Evolutionary conservation across 1,139 yeast species (phyloP), one percentile per base, ranked within the genome.

Genomic region (Taphrina deformans): DNA sequence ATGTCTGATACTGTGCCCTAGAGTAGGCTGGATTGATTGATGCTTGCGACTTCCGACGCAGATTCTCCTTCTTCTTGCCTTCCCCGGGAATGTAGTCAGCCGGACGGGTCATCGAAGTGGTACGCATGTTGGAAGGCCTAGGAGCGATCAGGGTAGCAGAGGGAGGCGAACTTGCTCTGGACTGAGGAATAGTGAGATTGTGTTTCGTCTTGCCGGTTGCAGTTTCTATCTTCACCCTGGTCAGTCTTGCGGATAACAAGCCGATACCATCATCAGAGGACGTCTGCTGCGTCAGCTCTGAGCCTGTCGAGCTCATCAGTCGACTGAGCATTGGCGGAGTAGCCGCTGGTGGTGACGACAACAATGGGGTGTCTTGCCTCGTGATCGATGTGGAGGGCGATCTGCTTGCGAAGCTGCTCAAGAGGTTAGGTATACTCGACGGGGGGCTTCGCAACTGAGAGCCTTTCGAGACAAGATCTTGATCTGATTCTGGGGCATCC

Each of bases 1-100:
- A 86, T 18, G 92, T 83, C 56, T 81, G 80, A 93, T 96, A 91
- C 2, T 89, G 87, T 4, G 92, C 86, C 9, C 81, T 80, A 45
- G 86, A 86, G 75, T 90, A 89, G 1, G 59, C 27, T 14, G 66
- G 60, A 60, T 48, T 52, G 48, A 48, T 35, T 4, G 52, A 40
- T 3, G 46, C 46, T 26, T 58, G 40, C 16, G 55, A 29, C 14
- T 31, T 23, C 10, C 62, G 62, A 16, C 53, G 52, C 3, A 41
- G 29, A 21, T 31, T 41, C n/a, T 45, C 46, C 64, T 18, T 60
- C 41, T 29, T 50, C 51, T 52, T 44, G 40, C 56, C 59, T 33
- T 48, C 56, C 14, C 45, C 50, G 5, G 51, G 51, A 2, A 55
- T 31, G 29, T 35, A 40, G 12, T 59, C 63, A 12, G 62, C 55